A percentile compares a stretch with the other conserved stretches of the same genome.
Evolutionary conservation across 257 asterid genomes (phyloP).

Genomic region (Forsythia viridissima): DNA sequence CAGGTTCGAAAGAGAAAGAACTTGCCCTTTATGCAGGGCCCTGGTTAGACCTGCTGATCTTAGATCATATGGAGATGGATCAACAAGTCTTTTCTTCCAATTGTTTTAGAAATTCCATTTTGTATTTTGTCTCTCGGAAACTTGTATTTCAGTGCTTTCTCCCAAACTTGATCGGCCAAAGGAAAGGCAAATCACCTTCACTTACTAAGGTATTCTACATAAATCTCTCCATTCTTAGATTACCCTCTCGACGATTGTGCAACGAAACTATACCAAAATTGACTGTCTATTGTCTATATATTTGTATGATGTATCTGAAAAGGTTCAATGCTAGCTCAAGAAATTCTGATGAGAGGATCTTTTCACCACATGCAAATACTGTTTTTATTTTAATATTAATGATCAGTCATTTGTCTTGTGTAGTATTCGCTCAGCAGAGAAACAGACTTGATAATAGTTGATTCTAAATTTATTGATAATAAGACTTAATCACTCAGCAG

Average conservation of each 20-base stretch:
- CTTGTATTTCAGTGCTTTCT: not conserved
- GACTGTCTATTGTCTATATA: not conserved
- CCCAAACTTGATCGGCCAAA: not conserved
- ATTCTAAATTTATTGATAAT: not conserved
- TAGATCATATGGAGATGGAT: constrained; percentile 54
- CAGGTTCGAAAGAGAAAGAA: constrained; percentile 60
- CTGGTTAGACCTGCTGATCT: constrained; percentile 54
- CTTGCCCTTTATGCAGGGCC: constrained; percentile 60
- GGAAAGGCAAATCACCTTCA: not conserved
- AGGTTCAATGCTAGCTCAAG: constrained; percentile 3
- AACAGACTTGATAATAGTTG: constrained; percentile 13
- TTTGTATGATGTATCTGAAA: constrained; percentile 2
- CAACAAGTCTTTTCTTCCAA: constrained; percentile 51
- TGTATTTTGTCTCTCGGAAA: not conserved
- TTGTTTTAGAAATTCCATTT: constrained; percentile 30
- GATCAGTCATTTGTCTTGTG: constrained; percentile 9
- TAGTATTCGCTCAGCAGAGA: constrained; percentile 18
- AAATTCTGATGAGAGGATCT: not conserved
- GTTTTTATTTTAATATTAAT: constrained; percentile 16
- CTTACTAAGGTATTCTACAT: not conserved
- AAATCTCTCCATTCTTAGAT: not conserved
- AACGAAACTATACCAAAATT: not conserved
- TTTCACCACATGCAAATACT: not conserved
- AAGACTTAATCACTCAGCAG: not conserved
- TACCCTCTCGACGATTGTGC: not conserved